Base-by-base conservation (phyloP, 2,329 filamentous ascomycete genomes). In the Alternaria ventricosa region DNA sequence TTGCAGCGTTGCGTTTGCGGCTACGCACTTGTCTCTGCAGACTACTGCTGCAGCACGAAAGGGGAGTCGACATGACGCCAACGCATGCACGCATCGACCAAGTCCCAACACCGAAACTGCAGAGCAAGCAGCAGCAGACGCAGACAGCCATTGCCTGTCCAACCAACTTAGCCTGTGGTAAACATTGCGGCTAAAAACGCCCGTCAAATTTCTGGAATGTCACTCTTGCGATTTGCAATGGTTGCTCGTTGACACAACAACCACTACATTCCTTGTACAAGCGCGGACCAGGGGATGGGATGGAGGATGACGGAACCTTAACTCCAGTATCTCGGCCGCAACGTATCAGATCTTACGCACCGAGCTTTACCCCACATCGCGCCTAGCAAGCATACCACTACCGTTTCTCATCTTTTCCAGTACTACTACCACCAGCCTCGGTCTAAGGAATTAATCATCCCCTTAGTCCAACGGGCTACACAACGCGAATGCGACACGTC, bases 51-150 rank as follows among this genome's bases (percentile, higher is more conserved):
- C 65, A 71, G 60, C 59, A 64, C 55, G 55, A 72, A 69, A 71
- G 71, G 65, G 69, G 71, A 73, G 57, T 64, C 69, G 67, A 72
- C 69, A 73, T 68, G 66, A 71, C 67, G 67, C 68, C 68, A 68
- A 73, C 66, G 72, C 70, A 70, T 70, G 69, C 66, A 71, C 71
- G 70, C 69, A 69, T 69, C 64, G 72, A 65, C 68, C 69, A 72
- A 59, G 64, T 62, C 59, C 59, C 62, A 61, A 62, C 66, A 57
- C 28, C 49, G 57, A 55, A 50, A 60, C 36, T 41, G 36, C 36
- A 41, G 36, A 41, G 6, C 36, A 41, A 36, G 33, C 30, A 36
- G 33, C 36, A 41, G 47, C 53, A 57, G 58, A 53, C 49, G 45
- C 22, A 54, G 58, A 63, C 54, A 62, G 36, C 36, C 33, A 41